phyloP scores from a whole-genome alignment of 2,329 filamentous ascomycete genomes.

The Colletotrichum karsti region DNA sequence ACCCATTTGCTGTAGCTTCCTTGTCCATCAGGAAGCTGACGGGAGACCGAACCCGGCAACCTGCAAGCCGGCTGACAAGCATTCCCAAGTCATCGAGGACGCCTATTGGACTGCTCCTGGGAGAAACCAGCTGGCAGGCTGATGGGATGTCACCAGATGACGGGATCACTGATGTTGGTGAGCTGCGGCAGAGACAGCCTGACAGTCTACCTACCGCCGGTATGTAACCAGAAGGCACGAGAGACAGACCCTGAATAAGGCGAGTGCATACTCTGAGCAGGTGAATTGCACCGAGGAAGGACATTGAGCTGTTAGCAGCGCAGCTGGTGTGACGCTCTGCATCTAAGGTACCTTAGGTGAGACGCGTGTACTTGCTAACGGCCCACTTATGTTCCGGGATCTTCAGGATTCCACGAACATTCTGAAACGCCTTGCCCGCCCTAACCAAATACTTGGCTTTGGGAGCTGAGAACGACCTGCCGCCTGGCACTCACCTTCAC shows the following conservation, averaged over 20 bases:
- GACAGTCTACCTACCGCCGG: too few relatives aligned
- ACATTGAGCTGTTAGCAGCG: constrained; percentile 12
- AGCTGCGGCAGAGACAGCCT: not conserved
- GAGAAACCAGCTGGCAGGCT: not conserved
- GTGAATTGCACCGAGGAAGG: not conserved
- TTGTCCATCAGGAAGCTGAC: constrained; percentile 19
- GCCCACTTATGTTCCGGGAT: constrained; percentile 19
- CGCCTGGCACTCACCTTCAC: too few relatives aligned
- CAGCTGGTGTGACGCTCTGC: not conserved
- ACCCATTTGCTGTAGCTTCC: not conserved
- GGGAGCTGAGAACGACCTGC: constrained; percentile 4
- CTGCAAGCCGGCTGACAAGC: constrained; percentile 4
- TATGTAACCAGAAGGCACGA: not conserved
- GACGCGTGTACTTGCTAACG: constrained; percentile 25
- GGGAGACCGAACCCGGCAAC: constrained; percentile 4
- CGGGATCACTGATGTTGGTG: not conserved
- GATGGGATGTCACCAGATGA: not conserved
- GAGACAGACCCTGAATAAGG: constrained; percentile 13
- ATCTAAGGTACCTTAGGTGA: constrained; percentile 8
- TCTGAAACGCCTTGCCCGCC: constrained; percentile 26
- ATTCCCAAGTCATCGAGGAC: not conserved
- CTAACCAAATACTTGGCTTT: constrained; percentile 21
- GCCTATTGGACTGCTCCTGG: not conserved
- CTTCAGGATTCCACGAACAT: constrained; percentile 21
- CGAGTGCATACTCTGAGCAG: not conserved